Evolutionary conservation across 2,329 filamentous ascomycete species (phyloP), one percentile per base, ranked within the genome.

Genomic region (Phoma sp.): DNA sequence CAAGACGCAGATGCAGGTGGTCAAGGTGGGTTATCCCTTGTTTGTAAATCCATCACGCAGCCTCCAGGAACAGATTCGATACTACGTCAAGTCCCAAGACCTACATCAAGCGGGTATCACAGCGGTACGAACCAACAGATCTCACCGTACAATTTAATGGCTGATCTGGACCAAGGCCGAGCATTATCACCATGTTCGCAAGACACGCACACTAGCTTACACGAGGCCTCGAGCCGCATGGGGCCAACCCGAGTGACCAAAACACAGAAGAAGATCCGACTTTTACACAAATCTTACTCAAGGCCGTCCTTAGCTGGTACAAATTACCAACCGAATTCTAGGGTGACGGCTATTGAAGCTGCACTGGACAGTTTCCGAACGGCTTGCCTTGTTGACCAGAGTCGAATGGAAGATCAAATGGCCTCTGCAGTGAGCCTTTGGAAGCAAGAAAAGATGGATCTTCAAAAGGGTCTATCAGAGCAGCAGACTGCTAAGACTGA

Each of bases 401-500:
- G 13, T 19, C 31, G 27, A n/a, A 13, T 41, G 2, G 25, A 51
- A 4, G 32, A 51, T 19, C 41, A 24, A 3, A 43, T 43, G 41
- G 3, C 19, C 2, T 29, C 36, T 6, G 33, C 33, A 6, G 25
- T 35, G 1, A 49, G 63, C 17, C 44, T 58, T 6, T 45, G 61
- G 19, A 55, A 63, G 8, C 40, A 58, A 7, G 32, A 54, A 6
- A 51, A 60, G 10, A 21, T 22, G 6, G 19, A 43, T 4, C 53
- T 70, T 4, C 50, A 60, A 24, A 39, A 50, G 4, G 51, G 35
- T 0, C 45, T 68, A 5, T 17, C 49, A 1, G 19, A 52, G 17
- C 58, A 65, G 21, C 45, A 41, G 4, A 39, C 44, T 12, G 43
- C 37, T 0, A 65, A 67, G 1, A 37, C 41, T n/a, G 58, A 60